Evolutionary conservation across 768 basidiomycete species (phyloP), one percentile per base, ranked within the genome.

Genomic region (Russula virescens): DNA sequence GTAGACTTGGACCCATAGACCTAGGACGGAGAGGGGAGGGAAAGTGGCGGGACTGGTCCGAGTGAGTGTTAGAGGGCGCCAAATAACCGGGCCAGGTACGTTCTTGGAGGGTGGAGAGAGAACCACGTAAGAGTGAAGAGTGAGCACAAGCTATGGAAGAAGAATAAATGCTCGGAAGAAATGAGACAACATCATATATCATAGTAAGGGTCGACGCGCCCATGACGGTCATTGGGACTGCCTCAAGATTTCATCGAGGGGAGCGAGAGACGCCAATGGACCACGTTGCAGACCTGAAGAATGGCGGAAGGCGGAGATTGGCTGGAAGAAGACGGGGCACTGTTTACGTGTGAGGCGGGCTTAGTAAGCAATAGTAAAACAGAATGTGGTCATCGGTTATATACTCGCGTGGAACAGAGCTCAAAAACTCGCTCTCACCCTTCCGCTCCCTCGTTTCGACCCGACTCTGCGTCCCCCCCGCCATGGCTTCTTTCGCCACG

Each of bases 261-360:
- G 52, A 48, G 52, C 45, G 58, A 19, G 51, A 60, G 40, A 49
- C 63, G 53, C 46, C 42, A 53, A 55, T 13, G 34, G 46, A 38
- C 52, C 63, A 64, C 63, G 63, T 60, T 64, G 63, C 58, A 46
- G 11, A 38, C 63, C 63, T 26, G 46, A 25, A 21, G n/a, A 54
- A 58, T 43, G 62, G 57, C 57, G 62, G 38, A n/a, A 11, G 35
- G 42, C 63, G 63, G 63, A 64, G 63, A 64, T 64, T 64, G 63
- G 40, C 45, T 43, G 1, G 47, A 64, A 64, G 63, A 45, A 64
- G 58, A n/a, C n/a, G n/a, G n/a, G 63, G 63, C 34, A 28, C 40
- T 28, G 40, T 55, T 64, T 64, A 64, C 63, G 63, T 64, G 63
- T 64, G 47, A 55, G 58, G 60, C 49, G 28, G 5, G 8, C 8